Evolutionary conservation across 805 yeast genomes (phyloP).

Genomic region (Suhomyces faveliae): DNA sequence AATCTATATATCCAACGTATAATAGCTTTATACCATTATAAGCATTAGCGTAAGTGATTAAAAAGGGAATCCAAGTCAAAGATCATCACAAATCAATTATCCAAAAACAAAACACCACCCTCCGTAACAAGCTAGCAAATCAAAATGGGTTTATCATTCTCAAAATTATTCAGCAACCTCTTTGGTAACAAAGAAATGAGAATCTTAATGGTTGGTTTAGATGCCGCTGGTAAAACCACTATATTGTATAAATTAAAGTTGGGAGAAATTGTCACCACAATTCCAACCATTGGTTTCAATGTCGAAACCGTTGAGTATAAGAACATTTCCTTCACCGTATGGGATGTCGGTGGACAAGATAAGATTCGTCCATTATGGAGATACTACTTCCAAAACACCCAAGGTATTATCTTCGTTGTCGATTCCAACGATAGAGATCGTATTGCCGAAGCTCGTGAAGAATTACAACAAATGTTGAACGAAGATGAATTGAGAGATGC

Average conservation of each 20-base stretch:
- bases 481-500: constrained; percentile 45
- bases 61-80: neutral
- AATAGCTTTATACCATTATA: neutral
- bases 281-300: constrained; percentile 44
- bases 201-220: constrained; percentile 45
- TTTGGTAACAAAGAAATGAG: constrained; percentile 45
- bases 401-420: constrained; percentile 42
- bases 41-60: neutral
- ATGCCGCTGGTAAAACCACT: constrained; percentile 45
- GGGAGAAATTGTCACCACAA: constrained; percentile 43
- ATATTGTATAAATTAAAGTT: constrained; percentile 43
- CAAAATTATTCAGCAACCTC: constrained; percentile 40
- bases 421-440: constrained; percentile 46
- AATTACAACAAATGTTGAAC: constrained; percentile 44
- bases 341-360: constrained; percentile 48
- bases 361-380: constrained; percentile 46
- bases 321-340: constrained; percentile 43
- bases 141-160: constrained; percentile 39
- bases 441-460: constrained; percentile 43
- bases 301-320: constrained; percentile 44
- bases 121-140: constrained; percentile 1
- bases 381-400: constrained; percentile 44
- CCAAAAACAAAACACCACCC: constrained; percentile 2
- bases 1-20: neutral
- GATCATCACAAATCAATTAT: neutral